Base-by-base conservation (phyloP, 257 asterid genomes). In the Solanum habrochaites region DNA sequence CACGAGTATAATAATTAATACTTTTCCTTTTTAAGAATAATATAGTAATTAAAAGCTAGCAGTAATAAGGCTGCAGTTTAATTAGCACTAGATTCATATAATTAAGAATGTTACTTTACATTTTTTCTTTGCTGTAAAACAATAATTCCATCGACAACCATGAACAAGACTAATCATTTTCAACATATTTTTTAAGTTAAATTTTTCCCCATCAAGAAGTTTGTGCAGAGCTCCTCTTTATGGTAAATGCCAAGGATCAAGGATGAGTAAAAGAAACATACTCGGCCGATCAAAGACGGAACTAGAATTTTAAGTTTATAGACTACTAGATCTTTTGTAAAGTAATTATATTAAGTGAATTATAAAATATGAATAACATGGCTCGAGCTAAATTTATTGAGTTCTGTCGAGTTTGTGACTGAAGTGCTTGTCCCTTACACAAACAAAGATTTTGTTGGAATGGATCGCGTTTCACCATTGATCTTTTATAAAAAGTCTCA, bases 1-100 rank as follows among this genome's bases (percentile, higher is more conserved):
- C 37, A 52, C 45, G 86, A 71, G 90, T 85, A n/a, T 62, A 73
- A 89, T 89, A 69, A 91, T 91, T 80, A 66, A 86, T n/a, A 78
- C 83, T 43, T 89, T 77, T 70, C 52, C 75, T 58, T 69, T 69
- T 43, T 45, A 86, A 67, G 86, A 49, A 49, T 45, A 27, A 27
- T 37, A 52, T 84, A 78, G 83, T 3, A 45, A 43, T 77, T 80
- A 80, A 80, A 80, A 75, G 83, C 60, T 73, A 73, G 27, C 67
- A 47, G 82, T 45, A 85, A 84, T 45, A 85, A 86, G 85, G 87
- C 85, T 72, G 83, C 84, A 27, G 85, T 49, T 81, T 89, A 35
- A 49, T 85, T 73, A 87, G 86, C 49, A 82, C 21, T 45, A 49
- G 40, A 75, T 84, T 87, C 69, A 67, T 73, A 85, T 49, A 49